Evolutionary conservation across 2,329 filamentous ascomycete species (phyloP).

Genomic region (Penicillium hesseltinei): DNA sequence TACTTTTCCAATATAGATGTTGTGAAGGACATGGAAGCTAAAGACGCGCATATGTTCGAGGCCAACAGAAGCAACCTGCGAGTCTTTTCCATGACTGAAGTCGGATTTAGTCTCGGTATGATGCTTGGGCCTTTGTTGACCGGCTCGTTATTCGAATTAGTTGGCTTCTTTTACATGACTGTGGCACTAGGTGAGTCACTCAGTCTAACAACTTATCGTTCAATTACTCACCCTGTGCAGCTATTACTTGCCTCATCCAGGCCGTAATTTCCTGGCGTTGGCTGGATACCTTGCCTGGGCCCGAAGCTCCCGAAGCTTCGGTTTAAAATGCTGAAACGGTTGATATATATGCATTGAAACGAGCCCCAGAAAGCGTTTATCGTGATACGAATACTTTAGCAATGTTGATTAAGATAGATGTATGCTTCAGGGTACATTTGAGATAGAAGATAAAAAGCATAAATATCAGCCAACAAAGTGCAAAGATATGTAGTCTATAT

Average conservation of each 20-base stretch:
- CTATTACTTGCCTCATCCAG: slow-evolving; percentile 2
- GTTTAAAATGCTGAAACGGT: neutral
- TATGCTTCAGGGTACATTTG: neutral
- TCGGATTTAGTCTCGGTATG: slow-evolving; percentile 24
- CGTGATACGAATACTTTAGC: neutral
- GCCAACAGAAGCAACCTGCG: slow-evolving; percentile 26
- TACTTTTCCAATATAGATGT: slow-evolving; percentile 11
- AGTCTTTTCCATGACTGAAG: slow-evolving; percentile 21
- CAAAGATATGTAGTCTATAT: neutral
- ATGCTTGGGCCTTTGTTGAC: slow-evolving; percentile 25
- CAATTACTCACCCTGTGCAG: neutral
- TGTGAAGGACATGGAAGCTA: slow-evolving; percentile 17
- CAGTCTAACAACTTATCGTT: neutral
- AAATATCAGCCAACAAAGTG: too few species aligned
- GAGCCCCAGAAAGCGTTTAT: neutral
- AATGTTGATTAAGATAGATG: neutral
- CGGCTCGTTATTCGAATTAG: slow-evolving; percentile 17
- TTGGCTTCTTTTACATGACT: slow-evolving; percentile 22
- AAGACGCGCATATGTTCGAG: slow-evolving; percentile 27
- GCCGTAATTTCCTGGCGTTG: slow-evolving; percentile 6
- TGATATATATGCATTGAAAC: neutral
- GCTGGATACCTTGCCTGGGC: neutral
- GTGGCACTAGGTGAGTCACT: slow-evolving; percentile 13
- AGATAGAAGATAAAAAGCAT: neutral
- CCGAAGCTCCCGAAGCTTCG: neutral